phyloP scores from a whole-genome alignment of 768 basidiomycete species.

The Termitomyces sp. region DNA sequence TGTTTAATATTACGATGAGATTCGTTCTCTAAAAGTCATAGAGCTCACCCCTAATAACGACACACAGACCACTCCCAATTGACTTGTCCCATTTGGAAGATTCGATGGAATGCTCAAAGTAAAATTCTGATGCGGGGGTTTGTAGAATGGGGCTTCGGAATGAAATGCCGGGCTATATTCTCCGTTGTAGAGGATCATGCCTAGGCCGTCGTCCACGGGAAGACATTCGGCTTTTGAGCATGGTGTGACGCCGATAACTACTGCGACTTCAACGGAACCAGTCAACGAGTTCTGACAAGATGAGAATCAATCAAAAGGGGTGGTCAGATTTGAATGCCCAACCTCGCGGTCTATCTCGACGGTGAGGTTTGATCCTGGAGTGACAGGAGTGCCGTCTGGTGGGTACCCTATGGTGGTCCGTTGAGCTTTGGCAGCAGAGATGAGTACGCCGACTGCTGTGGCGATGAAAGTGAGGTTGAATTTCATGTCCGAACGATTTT shows the following conservation, averaged over 20 bases:
- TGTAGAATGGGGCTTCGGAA: constrained; percentile 6
- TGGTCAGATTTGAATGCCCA: constrained; percentile 17
- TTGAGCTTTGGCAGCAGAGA: constrained; percentile 36
- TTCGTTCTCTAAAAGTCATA: background rate
- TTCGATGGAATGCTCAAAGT: constrained; percentile 32
- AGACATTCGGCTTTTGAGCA: constrained; percentile 22
- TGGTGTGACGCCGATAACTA: constrained; percentile 38
- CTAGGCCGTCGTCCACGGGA: constrained; percentile 24
- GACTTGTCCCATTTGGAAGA: constrained; percentile 22
- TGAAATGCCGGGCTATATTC: constrained; percentile 31
- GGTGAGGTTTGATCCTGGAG: constrained; percentile 29
- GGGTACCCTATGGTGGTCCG: constrained; percentile 34
- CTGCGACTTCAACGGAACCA: constrained; percentile 35
- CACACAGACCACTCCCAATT: constrained; percentile 31
- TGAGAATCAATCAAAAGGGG: background rate
- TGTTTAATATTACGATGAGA: background rate
- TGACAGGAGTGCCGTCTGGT: constrained; percentile 23
- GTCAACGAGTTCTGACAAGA: constrained; percentile 27
- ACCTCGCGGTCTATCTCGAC: constrained; percentile 47
- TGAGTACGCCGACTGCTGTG: constrained; percentile 14
- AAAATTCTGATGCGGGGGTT: constrained; percentile 39
- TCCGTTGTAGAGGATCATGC: constrained; percentile 42
- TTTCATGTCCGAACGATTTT: background rate
- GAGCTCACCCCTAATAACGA: constrained; percentile 34
- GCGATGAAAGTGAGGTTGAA: background rate